Evolutionary conservation across 1,284 basidiomycete genomes (phyloP).

Genomic region (Ceratobasidium sp.): DNA sequence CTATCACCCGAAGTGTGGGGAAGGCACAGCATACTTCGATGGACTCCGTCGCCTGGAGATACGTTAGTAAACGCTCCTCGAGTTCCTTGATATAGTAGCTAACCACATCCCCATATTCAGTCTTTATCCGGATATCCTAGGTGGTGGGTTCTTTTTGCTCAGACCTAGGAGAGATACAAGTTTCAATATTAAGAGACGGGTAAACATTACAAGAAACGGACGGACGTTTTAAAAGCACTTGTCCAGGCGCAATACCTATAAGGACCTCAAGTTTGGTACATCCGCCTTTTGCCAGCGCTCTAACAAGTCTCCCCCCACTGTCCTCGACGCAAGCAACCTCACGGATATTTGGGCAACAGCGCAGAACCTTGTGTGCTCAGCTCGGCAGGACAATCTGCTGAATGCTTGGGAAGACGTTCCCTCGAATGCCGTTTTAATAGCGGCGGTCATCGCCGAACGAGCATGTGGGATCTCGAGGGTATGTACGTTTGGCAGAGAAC

Average conservation of each 20-base stretch:
- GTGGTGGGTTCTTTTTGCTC: too few species aligned
- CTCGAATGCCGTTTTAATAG: conserved; percentile 1
- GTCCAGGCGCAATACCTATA: not conserved
- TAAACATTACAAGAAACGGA: too few species aligned
- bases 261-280: not conserved
- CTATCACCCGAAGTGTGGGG: conserved; percentile 8
- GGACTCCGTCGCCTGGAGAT: too few species aligned
- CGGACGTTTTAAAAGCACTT: not conserved
- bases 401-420: not conserved
- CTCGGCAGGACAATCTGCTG: not conserved
- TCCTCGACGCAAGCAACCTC: not conserved
- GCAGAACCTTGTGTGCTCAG: not conserved
- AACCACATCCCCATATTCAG: too few species aligned
- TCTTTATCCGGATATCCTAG: too few species aligned
- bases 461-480: not conserved
- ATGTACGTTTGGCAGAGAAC: conserved; percentile 1
- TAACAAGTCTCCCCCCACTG: not conserved
- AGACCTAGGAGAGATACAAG: too few species aligned
- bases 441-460: not conserved
- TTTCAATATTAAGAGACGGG: too few species aligned
- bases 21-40: not conserved
- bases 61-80: too few species aligned
- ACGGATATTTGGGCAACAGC: not conserved
- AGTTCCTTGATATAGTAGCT: too few species aligned
- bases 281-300: not conserved